Percentiles rank a stretch among this genome's conserved stretches.
These are phyloP conservation scores for Aurantiochytrium sp. DNA, from an alignment of 108 stramenopile genomes.

Conservation along the genomic window DNA sequence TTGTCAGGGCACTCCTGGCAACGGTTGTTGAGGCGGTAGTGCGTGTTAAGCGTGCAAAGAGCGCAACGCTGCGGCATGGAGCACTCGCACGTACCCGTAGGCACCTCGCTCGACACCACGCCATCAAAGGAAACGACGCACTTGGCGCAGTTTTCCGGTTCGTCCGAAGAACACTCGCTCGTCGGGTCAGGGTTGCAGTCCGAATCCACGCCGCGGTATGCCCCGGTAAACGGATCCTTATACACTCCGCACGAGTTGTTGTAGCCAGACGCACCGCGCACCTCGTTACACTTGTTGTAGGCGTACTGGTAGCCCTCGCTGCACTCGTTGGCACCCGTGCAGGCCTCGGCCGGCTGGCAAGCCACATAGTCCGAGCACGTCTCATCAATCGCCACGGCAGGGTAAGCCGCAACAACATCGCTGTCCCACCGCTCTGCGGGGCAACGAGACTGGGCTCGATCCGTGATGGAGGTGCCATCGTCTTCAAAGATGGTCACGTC, in stretches of 20 bases:
- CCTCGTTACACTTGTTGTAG: background rate
- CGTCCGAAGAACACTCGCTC: background rate
- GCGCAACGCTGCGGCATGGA: constrained; percentile 8
- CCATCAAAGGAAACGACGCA: background rate
- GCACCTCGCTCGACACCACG: background rate
- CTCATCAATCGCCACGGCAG: background rate
- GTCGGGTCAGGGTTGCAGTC: constrained; percentile 3
- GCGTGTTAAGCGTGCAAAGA: background rate
- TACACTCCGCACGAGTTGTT: constrained; percentile 7
- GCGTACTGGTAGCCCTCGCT: background rate
- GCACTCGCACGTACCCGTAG: background rate
- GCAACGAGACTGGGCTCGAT: background rate
- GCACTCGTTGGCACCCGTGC: background rate
- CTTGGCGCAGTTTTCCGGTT: background rate
- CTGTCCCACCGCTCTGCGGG: background rate
- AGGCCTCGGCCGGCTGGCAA: constrained; percentile 3
- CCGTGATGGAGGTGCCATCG: background rate
- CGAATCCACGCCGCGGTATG: background rate
- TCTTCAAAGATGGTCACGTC: background rate
- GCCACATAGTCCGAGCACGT: constrained; percentile 13
- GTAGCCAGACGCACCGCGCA: background rate
- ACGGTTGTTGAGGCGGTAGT: constrained; percentile 26
- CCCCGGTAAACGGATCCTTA: background rate
- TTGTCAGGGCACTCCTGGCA: constrained; percentile 33
- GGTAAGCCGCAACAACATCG: background rate